phyloP scores from a whole-genome alignment of 306 rosid species.

The Glycine latifolia region DNA sequence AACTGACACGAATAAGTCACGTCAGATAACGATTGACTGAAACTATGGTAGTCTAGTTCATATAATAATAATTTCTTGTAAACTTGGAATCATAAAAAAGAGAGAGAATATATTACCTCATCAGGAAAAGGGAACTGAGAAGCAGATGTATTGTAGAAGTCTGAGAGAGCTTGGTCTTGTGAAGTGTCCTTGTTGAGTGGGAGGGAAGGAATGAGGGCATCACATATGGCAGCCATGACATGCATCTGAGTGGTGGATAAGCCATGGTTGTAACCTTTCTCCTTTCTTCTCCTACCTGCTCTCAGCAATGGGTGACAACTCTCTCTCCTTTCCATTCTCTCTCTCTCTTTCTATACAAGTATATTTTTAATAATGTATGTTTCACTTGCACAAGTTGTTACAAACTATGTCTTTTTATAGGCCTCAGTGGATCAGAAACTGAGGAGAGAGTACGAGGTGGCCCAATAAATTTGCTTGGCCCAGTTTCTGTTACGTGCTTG shows the following conservation, averaged over 20 bases:
- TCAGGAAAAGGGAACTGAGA: slow-evolving; percentile 73
- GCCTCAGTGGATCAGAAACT: background rate
- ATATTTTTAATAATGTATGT: no score
- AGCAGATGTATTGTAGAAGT: slow-evolving; percentile 65
- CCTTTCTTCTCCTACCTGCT: slow-evolving; percentile 54
- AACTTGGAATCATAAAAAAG: no score
- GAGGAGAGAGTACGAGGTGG: background rate
- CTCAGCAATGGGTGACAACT: slow-evolving; percentile 61
- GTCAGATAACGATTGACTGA: no score
- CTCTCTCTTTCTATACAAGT: background rate
- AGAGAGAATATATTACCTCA: slow-evolving; percentile 55
- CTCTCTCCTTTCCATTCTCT: slow-evolving; percentile 45
- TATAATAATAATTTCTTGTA: no score
- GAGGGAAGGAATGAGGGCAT: slow-evolving; percentile 74
- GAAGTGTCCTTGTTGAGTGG: slow-evolving; percentile 36
- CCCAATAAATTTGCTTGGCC: background rate
- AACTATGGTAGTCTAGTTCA: no score
- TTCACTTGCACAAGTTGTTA: background rate
- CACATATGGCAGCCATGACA: slow-evolving; percentile 70
- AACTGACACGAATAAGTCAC: no score
- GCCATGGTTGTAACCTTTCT: slow-evolving; percentile 64
- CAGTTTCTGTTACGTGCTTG: background rate
- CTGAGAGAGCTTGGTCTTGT: slow-evolving; percentile 41
- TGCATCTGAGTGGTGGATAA: slow-evolving; percentile 70
- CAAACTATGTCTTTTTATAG: slow-evolving; percentile 15